phyloP scores from a whole-genome alignment of 345 rosid genomes.

The Populus nigra region DNA sequence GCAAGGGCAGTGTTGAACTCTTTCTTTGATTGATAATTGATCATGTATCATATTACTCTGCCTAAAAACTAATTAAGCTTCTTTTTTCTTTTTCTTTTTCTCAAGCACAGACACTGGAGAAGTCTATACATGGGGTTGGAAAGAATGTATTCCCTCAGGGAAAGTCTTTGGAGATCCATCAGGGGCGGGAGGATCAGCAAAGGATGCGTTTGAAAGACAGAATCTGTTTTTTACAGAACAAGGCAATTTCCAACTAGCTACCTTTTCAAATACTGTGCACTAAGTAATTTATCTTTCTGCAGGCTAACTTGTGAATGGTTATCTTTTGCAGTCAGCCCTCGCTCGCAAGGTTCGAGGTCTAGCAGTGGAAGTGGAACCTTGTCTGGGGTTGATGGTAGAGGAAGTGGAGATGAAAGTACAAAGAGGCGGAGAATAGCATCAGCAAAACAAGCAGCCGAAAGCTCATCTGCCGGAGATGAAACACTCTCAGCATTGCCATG shows the following conservation, averaged over 20 bases:
- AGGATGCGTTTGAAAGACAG: conserved; percentile 56
- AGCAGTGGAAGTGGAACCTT: conserved; percentile 40
- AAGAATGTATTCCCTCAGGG: conserved; percentile 94
- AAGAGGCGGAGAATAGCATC: conserved; percentile 69
- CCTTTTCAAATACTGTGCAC: neutral
- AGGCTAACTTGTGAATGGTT: conserved; percentile 13
- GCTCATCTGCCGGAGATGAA: conserved; percentile 65
- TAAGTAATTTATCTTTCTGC: conserved; percentile 10
- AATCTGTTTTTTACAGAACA: conserved; percentile 56
- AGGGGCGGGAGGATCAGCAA: conserved; percentile 35
- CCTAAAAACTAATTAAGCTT: neutral
- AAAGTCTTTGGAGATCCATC: conserved; percentile 60
- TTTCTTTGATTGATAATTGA: neutral
- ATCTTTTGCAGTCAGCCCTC: conserved; percentile 52
- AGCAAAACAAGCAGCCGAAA: conserved; percentile 72
- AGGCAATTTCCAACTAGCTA: conserved; percentile 42
- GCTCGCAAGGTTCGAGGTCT: conserved; percentile 54
- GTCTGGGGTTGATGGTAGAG: conserved; percentile 43
- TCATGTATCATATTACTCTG: neutral
- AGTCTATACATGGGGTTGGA: conserved; percentile 99
- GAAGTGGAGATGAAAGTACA: conserved; percentile 56
- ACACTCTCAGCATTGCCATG: conserved; percentile 83
- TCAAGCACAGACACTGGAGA: conserved; percentile 56
- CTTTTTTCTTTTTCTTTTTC: conserved; percentile 11
- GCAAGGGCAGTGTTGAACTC: neutral